A percentile compares a stretch with the other conserved stretches of the same genome.
These are phyloP conservation scores for Glaciozyma antarctica DNA, from an alignment of 768 basidiomycete species.

Conservation along the genomic window DNA sequence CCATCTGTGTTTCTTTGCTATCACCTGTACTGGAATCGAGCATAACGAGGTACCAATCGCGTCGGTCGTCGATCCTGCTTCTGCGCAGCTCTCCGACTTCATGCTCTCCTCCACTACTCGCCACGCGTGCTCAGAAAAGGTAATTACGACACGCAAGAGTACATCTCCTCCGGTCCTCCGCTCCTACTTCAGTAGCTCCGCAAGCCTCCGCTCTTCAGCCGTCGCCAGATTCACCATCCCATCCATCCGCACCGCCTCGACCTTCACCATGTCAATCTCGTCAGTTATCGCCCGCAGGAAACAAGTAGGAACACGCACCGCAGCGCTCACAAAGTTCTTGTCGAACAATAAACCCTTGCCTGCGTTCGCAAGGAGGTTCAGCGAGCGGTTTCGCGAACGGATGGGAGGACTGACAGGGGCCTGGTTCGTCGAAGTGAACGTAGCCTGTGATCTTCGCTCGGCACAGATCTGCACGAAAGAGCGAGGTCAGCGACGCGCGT, in stretches of 20 bases:
- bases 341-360: not conserved
- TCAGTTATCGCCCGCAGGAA: not conserved
- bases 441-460: not conserved
- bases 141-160: not conserved
- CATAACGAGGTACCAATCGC: not conserved
- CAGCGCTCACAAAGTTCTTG: not conserved
- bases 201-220: not conserved
- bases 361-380: not conserved
- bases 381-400: not conserved
- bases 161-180: not conserved
- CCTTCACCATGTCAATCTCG: not conserved
- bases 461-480: not conserved
- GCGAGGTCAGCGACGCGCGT: not conserved
- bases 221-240: not conserved
- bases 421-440: not conserved
- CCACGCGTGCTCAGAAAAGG: not conserved
- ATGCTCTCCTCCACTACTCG: too few relatives aligned
- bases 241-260: not conserved
- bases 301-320: not conserved
- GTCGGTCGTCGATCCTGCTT: not conserved
- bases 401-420: not conserved
- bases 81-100: too few relatives aligned
- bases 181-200: not conserved
- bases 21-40: not conserved
- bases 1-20: too few relatives aligned